Percentiles rank a stretch among this genome's conserved stretches.
These are phyloP conservation scores for Albatrellus sp. DNA, from an alignment of 1,284 basidiomycete genomes.

Conservation along the genomic window DNA sequence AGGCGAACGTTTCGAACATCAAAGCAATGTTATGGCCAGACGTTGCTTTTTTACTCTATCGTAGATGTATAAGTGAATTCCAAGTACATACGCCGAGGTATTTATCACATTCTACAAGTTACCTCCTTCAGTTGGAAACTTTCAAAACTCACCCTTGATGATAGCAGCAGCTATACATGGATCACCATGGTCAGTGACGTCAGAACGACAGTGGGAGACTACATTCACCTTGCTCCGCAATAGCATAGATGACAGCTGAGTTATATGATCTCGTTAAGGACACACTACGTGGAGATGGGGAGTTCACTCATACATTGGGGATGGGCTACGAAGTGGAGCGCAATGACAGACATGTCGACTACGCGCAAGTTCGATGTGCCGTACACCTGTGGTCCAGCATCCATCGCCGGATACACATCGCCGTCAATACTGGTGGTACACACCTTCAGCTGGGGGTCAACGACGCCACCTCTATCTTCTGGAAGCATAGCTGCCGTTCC, in stretches of 20 bases:
- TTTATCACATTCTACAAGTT: too few relatives aligned
- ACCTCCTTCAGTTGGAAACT: not conserved
- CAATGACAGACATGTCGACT: constrained; percentile 33
- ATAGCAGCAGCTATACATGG: constrained; percentile 8
- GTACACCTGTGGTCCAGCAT: constrained; percentile 23
- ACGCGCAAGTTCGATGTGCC: constrained; percentile 40
- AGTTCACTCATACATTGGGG: constrained; percentile 9
- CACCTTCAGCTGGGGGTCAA: constrained; percentile 27
- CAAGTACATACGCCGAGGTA: too few relatives aligned
- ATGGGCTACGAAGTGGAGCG: constrained; percentile 32
- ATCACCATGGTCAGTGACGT: not conserved
- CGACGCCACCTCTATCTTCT: constrained; percentile 41
- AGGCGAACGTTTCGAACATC: too few relatives aligned
- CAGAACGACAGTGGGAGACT: not conserved
- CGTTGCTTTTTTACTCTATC: too few relatives aligned
- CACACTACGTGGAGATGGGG: not conserved
- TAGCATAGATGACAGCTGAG: constrained; percentile 12
- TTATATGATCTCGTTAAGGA: not conserved
- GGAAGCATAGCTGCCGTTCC: constrained; percentile 50
- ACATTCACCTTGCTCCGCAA: constrained; percentile 9
- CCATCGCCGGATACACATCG: not conserved
- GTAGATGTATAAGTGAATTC: too few relatives aligned
- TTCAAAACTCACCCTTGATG: constrained; percentile 8
- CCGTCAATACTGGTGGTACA: too few relatives aligned
- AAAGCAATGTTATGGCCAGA: too few relatives aligned